Conservation (phyloP, 495 filamentous ascomycete species). For the Annulohypoxylon bovei region DNA sequence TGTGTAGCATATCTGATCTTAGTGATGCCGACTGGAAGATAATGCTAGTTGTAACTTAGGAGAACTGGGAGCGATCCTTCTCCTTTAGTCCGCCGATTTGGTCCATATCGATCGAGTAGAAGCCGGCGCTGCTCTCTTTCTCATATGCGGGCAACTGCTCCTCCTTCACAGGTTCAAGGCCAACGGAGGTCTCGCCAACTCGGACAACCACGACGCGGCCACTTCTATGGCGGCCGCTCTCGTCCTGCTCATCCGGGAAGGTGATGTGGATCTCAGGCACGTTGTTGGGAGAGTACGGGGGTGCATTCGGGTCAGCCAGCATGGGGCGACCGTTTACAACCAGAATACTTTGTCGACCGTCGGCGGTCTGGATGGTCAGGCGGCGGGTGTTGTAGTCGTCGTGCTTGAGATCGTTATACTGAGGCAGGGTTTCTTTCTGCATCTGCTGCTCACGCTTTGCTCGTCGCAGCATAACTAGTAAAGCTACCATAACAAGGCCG, state of each 20-base stretch:
- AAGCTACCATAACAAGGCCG: constrained; percentile 70
- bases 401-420: constrained; percentile 62
- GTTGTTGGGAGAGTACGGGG: constrained; percentile 77
- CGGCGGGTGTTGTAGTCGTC: constrained; percentile 60
- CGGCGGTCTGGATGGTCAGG: constrained; percentile 63
- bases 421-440: constrained; percentile 67
- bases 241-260: constrained; percentile 94
- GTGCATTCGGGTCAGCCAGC: constrained; percentile 75
- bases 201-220: constrained; percentile 91
- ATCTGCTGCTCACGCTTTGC: constrained; percentile 54
- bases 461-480: constrained; percentile 76
- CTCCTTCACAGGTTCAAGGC: constrained; percentile 85
- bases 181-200: constrained; percentile 87
- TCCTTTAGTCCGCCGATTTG: constrained; percentile 95
- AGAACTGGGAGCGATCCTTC: constrained; percentile 66
- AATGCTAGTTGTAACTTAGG: constrained; percentile 32
- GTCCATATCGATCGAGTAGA: constrained; percentile 92
- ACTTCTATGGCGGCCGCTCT: constrained; percentile 83
- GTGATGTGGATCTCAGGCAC: constrained; percentile 98
- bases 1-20: constrained; percentile 22
- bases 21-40: constrained; percentile 2
- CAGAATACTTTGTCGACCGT: constrained; percentile 77
- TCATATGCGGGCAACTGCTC: constrained; percentile 88
- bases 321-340: constrained; percentile 77
- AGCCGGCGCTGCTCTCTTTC: constrained; percentile 75